Percentiles rank a stretch among this genome's conserved stretches.
Evolutionary conservation across 345 rosid species (phyloP).

Genomic region (Toxicodendron radicans): DNA sequence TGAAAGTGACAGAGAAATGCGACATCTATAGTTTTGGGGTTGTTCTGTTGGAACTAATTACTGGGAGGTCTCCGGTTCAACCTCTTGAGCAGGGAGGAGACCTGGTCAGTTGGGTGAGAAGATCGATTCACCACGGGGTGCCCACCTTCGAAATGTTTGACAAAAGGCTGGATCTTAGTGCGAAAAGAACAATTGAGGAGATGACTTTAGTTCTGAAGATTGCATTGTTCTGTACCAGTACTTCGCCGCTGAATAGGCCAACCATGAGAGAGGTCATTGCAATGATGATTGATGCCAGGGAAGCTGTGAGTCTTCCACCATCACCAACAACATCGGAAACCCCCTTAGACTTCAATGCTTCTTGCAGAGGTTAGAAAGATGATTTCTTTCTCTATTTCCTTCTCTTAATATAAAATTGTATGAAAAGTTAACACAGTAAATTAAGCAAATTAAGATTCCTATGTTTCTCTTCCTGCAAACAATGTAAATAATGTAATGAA

Average conservation of each 20-base stretch:
- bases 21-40: conserved; percentile 90
- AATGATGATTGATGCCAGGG: conserved; percentile 66
- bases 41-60: conserved; percentile 58
- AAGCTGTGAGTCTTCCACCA: conserved; percentile 27
- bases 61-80: conserved; percentile 78
- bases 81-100: conserved; percentile 84
- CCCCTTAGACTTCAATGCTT: conserved; percentile 28
- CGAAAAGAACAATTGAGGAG: conserved; percentile 44
- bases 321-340: conserved; percentile 47
- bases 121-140: conserved; percentile 46
- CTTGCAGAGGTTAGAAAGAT: conserved; percentile 21
- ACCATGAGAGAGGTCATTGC: conserved; percentile 74
- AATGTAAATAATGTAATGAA: too few relatives aligned
- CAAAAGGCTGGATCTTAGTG: conserved; percentile 42
- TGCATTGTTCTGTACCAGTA: conserved; percentile 72
- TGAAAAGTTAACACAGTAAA: neutral
- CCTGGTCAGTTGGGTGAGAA: conserved; percentile 74
- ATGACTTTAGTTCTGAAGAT: conserved; percentile 71
- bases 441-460: neutral
- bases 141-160: conserved; percentile 54
- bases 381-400: neutral
- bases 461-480: too few relatives aligned
- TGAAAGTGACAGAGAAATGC: conserved; percentile 87
- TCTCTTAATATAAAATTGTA: neutral
- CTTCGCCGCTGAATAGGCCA: conserved; percentile 65